Conservation (phyloP, 495 filamentous ascomycete genomes). For the Penicillium arizonense region DNA sequence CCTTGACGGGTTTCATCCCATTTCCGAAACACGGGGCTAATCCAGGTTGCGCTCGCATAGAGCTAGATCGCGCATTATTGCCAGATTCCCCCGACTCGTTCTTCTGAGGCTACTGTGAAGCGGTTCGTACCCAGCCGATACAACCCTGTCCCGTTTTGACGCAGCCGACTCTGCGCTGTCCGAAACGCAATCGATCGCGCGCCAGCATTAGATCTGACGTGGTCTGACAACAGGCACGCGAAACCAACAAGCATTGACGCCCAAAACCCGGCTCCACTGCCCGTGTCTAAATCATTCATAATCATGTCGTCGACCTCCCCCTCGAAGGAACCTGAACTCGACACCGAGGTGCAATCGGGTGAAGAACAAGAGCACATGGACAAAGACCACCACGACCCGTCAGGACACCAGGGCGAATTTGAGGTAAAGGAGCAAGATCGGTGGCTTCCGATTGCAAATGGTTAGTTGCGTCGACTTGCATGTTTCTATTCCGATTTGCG, state of each 20-base stretch:
- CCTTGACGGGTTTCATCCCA: constrained; percentile 10
- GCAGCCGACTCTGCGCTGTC: constrained; percentile 27
- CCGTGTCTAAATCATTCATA: constrained; percentile 45
- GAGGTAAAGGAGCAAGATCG: constrained; percentile 99
- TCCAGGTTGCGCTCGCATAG: constrained; percentile 34
- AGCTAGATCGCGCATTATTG: constrained; percentile 32
- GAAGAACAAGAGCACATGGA: constrained; percentile 79
- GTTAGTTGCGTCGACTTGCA: constrained; percentile 70
- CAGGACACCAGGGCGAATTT: constrained; percentile 72
- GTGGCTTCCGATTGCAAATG: constrained; percentile 99
- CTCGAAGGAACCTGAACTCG: constrained; percentile 79
- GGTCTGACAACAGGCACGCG: constrained; percentile 47
- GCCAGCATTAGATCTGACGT: constrained; percentile 44
- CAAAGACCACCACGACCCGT: constrained; percentile 63
- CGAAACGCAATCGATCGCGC: constrained; percentile 28
- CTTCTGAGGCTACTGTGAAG: constrained; percentile 43
- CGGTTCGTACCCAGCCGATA: constrained; percentile 45
- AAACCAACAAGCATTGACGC: constrained; percentile 27
- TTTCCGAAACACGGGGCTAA: constrained; percentile 21
- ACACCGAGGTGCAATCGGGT: constrained; percentile 89
- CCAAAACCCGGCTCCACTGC: constrained; percentile 27
- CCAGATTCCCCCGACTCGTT: constrained; percentile 33
- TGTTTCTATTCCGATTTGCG: constrained; percentile 55
- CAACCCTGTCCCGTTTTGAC: constrained; percentile 23
- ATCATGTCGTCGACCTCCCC: constrained; percentile 96